Base-by-base conservation (phyloP, 2,329 filamentous ascomycete genomes). In the Lizonia empirigonia region DNA sequence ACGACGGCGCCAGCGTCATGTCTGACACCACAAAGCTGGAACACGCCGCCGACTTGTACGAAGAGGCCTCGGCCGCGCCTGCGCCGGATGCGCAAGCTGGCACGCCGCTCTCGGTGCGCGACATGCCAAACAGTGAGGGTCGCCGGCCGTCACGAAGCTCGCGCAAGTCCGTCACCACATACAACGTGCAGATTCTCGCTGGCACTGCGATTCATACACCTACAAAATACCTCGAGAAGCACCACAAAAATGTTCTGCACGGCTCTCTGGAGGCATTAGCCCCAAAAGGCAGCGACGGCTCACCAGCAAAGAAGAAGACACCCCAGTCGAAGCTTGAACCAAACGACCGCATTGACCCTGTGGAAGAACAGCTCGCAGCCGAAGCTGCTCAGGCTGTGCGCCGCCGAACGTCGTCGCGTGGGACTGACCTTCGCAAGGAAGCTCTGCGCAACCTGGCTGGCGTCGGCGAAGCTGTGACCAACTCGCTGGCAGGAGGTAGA, bases 111-210 rank as follows among this genome's bases (percentile, higher is more conserved):
- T 45, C 62, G 5, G 46, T 59, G 7, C 53, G 56, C 24, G 60
- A 55, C n/a, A 49, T 54, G 30, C 44, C 58, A 38, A 56, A 50
- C 47, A 65, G 59, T 51, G 67, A 61, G 54, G 53, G 53, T 44
- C 65, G 64, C 49, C 67, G 70, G 7, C 59, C 69, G 19, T 59
- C 63, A 34, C 82, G 84, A 49, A 78, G 82, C 54, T 80, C 80
- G 60, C 82, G 86, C 63, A 75, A 78, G 29, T 80, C 78, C 44
- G 76, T 84, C 15, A 80, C 82, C 10, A 82, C 85, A 13, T 90
- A 90, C 74, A 90, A 90, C 62, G 74, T 88, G 13, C 78, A 83
- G 57, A 80, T 82, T 61, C 77, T 88, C 42, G 81, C 79, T 50
- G 85, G 85, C 59, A 88, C 83, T 38, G 79, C 81, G 22, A 78